Percentiles rank a stretch among this genome's conserved stretches.
Evolutionary conservation across 805 yeast genomes (phyloP).

Genomic region (Candida morakotiae): DNA sequence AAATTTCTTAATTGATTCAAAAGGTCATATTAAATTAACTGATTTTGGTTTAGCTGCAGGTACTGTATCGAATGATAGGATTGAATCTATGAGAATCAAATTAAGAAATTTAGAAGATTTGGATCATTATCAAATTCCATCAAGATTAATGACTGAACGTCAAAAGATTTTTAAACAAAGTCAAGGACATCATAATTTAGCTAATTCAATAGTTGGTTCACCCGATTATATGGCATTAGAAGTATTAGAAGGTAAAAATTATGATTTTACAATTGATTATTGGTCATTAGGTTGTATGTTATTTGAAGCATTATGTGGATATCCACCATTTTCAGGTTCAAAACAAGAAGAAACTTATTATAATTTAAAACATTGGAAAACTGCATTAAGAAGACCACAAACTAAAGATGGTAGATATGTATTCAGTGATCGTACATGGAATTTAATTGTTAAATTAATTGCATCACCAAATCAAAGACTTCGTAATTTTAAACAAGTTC

Average conservation of each 20-base stretch:
- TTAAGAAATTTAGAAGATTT: constrained; percentile 69
- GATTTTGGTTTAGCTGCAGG: constrained; percentile 99
- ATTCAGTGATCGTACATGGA: constrained; percentile 96
- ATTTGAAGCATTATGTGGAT: constrained; percentile 93
- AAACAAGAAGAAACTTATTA: constrained; percentile 92
- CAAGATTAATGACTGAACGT: constrained; percentile 80
- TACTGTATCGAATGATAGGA: constrained; percentile 84
- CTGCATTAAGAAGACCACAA: constrained; percentile 82
- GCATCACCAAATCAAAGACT: constrained; percentile 75
- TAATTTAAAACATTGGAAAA: constrained; percentile 89
- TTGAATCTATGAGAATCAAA: constrained; percentile 82
- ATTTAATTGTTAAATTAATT: constrained; percentile 70
- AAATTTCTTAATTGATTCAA: constrained; percentile 82
- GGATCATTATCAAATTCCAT: constrained; percentile 47
- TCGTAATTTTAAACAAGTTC: constrained; percentile 76
- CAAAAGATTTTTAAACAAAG: constrained; percentile 83
- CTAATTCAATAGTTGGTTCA: constrained; percentile 94
- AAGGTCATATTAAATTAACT: constrained; percentile 89
- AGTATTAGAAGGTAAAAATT: constrained; percentile 88
- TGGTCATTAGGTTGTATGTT: constrained; percentile 99
- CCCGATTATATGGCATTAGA: constrained; percentile 99
- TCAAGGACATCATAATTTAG: constrained; percentile 76
- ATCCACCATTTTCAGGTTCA: constrained; percentile 95
- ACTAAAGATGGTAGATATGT: constrained; percentile 88
- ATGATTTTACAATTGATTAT: constrained; percentile 95